Base-by-base conservation (phyloP, 495 filamentous ascomycete genomes). In the Penicillium paradoxum region DNA sequence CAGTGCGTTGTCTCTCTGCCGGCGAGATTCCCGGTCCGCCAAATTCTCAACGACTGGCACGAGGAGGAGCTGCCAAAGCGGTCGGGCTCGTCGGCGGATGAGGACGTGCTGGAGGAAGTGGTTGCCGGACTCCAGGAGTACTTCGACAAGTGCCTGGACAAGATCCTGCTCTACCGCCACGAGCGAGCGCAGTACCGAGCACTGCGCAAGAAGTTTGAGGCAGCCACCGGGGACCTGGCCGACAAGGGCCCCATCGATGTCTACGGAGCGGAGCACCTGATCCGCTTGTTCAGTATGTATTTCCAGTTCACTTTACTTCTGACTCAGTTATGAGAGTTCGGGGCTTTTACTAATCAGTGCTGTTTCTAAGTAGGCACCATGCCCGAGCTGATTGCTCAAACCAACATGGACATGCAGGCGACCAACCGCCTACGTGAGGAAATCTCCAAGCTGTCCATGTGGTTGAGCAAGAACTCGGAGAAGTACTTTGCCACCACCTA, bases 221-320 rank as follows among this genome's bases (percentile, higher is more conserved):
- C 73, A 0, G 71, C 65, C 1, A 71, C 76, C 11, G 81, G 77
- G 0, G 81, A 86, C 22, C 72, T 77, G 34, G 79, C 83, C 37
- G 77, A 83, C 19, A 91, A 88, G 67, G 73, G 73, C 2, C 74
- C 83, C 8, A 73, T 79, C 41, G 90, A 95, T 58, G 82, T 89
- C n/a, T 98, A 97, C 60, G 93, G 93, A 14, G 89, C 86, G 6
- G 95, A 98, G 70, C 93, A 98, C 71, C 71, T 98, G 27, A 79
- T 84, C 52, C 83, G 93, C 30, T 79, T 97, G 18, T 85, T 97
- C 40, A 90, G 92, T 96, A 86, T 49, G 78, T 73, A 32, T 37
- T 15, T 7, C 19, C 19, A 21, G 17, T 27, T 45, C 43, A n/a
- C 19, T 25, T 45, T 21, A 17, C 27, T 32, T 39, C 48, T 0